Percentiles rank a stretch among this genome's conserved stretches.
These are phyloP conservation scores for Umbelopsis sp. DNA, from an alignment of 192 early-diverging fungal genomes.

Conservation along the genomic window DNA sequence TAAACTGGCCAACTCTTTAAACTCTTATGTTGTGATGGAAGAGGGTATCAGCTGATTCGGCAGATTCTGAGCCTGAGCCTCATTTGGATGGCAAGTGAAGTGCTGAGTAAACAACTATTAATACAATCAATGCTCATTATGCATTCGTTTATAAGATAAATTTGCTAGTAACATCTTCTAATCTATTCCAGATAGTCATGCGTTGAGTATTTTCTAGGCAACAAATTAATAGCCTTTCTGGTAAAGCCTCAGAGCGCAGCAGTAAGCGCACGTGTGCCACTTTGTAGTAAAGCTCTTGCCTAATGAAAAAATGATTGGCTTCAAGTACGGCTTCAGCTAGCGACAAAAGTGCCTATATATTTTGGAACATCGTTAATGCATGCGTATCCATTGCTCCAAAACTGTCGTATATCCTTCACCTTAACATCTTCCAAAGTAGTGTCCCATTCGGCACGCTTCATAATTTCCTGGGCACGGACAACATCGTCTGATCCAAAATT, in stretches of 20 bases:
- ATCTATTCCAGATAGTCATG: background rate
- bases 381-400: background rate
- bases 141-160: background rate
- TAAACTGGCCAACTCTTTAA: background rate
- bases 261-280: background rate
- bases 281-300: constrained; percentile 1
- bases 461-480: constrained; percentile 5
- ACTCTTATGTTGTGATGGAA: too few relatives aligned
- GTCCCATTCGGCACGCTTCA: background rate
- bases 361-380: background rate
- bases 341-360: background rate
- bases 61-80: background rate
- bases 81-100: background rate
- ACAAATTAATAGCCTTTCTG: background rate
- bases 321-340: background rate
- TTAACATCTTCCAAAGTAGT: background rate
- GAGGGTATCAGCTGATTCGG: background rate
- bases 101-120: background rate
- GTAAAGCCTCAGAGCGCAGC: background rate
- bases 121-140: background rate
- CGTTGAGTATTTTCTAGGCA: background rate
- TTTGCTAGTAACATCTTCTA: background rate
- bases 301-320: background rate
- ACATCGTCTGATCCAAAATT: background rate
- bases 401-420: background rate